Conservation (phyloP, 495 filamentous ascomycete genomes). For the Xylaria nigripes region DNA sequence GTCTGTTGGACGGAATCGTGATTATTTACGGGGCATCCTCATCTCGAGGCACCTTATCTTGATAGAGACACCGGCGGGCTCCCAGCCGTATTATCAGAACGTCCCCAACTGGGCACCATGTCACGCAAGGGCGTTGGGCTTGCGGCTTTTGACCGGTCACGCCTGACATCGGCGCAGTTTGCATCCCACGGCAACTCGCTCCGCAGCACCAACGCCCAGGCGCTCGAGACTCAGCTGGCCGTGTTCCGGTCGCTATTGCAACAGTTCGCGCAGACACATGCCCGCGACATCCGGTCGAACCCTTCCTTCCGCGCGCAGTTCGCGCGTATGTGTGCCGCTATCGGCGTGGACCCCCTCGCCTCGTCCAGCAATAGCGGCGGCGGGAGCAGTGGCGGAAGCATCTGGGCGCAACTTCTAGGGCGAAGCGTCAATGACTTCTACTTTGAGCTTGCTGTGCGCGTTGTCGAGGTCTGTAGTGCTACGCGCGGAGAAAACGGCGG, state of each 20-base stretch:
- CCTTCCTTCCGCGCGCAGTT: conserved; percentile 94
- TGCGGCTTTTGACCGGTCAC: conserved; percentile 78
- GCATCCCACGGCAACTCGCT: conserved; percentile 81
- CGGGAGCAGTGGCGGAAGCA: conserved; percentile 46
- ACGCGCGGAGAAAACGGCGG: conserved; percentile 90
- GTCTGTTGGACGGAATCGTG: conserved; percentile 5
- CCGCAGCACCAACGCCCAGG: conserved; percentile 67
- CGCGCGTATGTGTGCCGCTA: conserved; percentile 94
- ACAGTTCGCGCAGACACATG: conserved; percentile 89
- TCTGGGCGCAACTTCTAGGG: conserved; percentile 91
- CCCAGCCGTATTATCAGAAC: too few relatives aligned
- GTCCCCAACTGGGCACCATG: conserved; percentile 19
- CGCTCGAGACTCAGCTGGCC: conserved; percentile 82
- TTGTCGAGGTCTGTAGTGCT: conserved; percentile 85
- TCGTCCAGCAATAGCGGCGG: conserved; percentile 47
- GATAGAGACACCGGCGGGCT: not conserved
- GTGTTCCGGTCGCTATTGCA: conserved; percentile 92
- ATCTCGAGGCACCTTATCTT: not conserved
- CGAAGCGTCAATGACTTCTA: conserved; percentile 95
- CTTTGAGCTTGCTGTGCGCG: conserved; percentile 86
- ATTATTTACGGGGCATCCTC: not conserved
- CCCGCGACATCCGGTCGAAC: conserved; percentile 88
- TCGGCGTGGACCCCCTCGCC: conserved; percentile 89
- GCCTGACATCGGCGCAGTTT: conserved; percentile 72
- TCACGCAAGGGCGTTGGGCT: conserved; percentile 77